Conservation (phyloP, 2,329 filamentous ascomycete species). For the Fusarium cicatricum region DNA sequence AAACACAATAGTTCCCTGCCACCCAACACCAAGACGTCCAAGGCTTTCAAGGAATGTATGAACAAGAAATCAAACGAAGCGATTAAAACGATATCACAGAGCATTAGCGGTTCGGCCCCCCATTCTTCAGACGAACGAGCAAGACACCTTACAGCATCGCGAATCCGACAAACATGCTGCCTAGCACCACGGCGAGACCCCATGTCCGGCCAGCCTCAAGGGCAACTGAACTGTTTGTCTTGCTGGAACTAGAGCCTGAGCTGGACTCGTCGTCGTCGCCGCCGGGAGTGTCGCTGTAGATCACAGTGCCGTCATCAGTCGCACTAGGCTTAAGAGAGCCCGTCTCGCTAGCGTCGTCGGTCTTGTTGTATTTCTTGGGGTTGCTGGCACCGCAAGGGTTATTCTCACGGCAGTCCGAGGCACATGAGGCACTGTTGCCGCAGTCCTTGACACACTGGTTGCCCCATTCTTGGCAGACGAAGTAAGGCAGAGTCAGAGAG, state of each 20-base stretch:
- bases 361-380: conserved; percentile 67
- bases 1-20: conserved; percentile 27
- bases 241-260: conserved; percentile 14
- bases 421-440: conserved; percentile 63
- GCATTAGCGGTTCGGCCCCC: neutral
- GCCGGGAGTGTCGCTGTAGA: conserved; percentile 44
- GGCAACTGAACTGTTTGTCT: conserved; percentile 42
- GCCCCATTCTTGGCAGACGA: conserved; percentile 76
- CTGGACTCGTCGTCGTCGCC: conserved; percentile 14
- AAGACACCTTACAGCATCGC: conserved; percentile 47
- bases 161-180: conserved; percentile 51
- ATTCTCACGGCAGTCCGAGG: conserved; percentile 67
- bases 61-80: conserved; percentile 26
- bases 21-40: conserved; percentile 40
- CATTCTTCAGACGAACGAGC: neutral
- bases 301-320: conserved; percentile 46
- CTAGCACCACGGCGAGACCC: conserved; percentile 50
- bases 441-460: conserved; percentile 72
- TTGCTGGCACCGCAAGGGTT: conserved; percentile 77
- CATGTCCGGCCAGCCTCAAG: conserved; percentile 49
- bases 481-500: conserved; percentile 81
- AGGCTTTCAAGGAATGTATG: conserved; percentile 39
- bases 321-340: conserved; percentile 49
- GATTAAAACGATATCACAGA: conserved; percentile 16
- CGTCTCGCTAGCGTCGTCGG: conserved; percentile 50